Evolutionary conservation across 2,329 filamentous ascomycete genomes (phyloP).

Genomic region (Fusarium succisae): DNA sequence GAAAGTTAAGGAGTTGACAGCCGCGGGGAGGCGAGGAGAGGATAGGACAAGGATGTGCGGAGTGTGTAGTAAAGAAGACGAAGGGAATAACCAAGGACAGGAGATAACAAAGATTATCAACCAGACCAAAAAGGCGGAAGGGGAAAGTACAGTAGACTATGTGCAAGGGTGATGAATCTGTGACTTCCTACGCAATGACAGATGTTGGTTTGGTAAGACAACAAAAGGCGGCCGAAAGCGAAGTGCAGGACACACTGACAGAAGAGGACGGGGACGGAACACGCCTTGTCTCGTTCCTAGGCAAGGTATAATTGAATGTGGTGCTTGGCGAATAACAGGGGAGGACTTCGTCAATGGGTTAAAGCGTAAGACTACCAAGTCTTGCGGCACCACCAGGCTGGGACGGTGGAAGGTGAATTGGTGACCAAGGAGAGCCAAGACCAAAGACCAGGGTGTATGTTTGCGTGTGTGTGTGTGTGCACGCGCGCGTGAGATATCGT

Average conservation of each 20-base stretch:
- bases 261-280: not conserved
- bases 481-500: constrained; percentile 1
- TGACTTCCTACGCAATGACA: constrained; percentile 21
- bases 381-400: constrained; percentile 33
- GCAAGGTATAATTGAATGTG: constrained; percentile 15
- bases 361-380: not conserved
- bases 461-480: not conserved
- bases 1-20: constrained; percentile 8
- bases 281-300: constrained; percentile 21
- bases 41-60: constrained; percentile 1
- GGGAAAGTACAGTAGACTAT: not conserved
- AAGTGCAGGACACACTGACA: constrained; percentile 3
- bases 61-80: not conserved
- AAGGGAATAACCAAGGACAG: constrained; percentile 18
- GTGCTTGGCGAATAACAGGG: constrained; percentile 31
- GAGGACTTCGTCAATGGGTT: constrained; percentile 22
- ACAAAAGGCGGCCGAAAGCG: constrained; percentile 21
- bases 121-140: constrained; percentile 13
- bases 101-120: constrained; percentile 22
- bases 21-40: not conserved
- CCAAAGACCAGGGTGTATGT: constrained; percentile 18
- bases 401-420: constrained; percentile 21
- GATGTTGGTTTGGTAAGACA: constrained; percentile 32
- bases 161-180: constrained; percentile 24
- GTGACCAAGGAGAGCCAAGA: constrained; percentile 14